Evolutionary conservation across 345 rosid species (phyloP).

Genomic region (Garcia nutans): DNA sequence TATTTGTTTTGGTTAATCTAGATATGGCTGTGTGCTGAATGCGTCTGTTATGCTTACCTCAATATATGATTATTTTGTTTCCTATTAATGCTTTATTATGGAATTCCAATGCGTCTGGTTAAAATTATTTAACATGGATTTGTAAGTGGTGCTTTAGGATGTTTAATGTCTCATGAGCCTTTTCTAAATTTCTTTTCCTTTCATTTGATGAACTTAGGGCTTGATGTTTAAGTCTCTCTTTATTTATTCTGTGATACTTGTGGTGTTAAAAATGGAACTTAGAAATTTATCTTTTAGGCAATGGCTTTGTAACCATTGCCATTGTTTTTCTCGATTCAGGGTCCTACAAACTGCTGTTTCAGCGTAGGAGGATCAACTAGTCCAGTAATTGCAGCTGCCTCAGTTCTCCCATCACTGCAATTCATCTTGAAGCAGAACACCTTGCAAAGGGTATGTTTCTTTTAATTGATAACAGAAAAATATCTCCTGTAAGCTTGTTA

Average conservation of each 20-base stretch:
- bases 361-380: slow-evolving; percentile 52
- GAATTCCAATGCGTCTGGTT: neutral
- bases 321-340: slow-evolving; percentile 46
- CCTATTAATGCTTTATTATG: neutral
- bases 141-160: neutral
- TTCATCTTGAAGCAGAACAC: slow-evolving; percentile 78
- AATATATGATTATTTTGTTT: neutral
- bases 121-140: neutral
- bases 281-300: slow-evolving; percentile 37
- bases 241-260: neutral
- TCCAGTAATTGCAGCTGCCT: slow-evolving; percentile 40
- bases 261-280: slow-evolving; percentile 27
- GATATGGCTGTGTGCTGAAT: neutral
- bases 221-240: neutral
- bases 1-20: neutral
- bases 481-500: neutral
- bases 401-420: slow-evolving; percentile 73
- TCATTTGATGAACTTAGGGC: neutral
- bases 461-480: neutral
- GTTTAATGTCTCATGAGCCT: neutral
- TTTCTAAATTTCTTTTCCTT: neutral
- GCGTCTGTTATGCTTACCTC: neutral
- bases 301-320: slow-evolving; percentile 37
- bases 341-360: slow-evolving; percentile 50
- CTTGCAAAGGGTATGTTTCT: slow-evolving; percentile 63